A percentile compares a stretch with the other conserved stretches of the same genome.
These are phyloP conservation scores for Hymenoscyphus albidus DNA, from an alignment of 2,329 filamentous ascomycete genomes.

Conservation along the genomic window DNA sequence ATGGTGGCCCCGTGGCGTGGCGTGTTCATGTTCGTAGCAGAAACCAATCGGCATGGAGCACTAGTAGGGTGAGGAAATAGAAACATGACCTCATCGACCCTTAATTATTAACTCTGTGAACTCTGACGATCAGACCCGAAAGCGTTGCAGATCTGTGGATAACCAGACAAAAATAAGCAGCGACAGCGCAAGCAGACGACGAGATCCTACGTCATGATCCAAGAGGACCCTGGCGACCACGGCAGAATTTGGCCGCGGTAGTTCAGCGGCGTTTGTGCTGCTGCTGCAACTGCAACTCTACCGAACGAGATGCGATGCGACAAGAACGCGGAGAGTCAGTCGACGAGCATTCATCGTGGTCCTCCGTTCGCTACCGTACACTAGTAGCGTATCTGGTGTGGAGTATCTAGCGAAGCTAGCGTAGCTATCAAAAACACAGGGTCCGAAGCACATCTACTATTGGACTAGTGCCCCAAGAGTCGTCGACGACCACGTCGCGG, in stretches of 20 bases:
- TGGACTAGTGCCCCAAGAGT: not conserved
- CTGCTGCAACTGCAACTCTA: not conserved
- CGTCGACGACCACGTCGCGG: not conserved
- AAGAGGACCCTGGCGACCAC: not conserved
- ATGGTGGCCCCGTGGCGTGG: not conserved
- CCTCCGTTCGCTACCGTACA: not conserved
- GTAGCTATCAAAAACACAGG: not conserved
- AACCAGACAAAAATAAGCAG: not conserved
- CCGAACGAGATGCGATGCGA: too few species aligned
- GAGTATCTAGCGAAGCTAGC: too few species aligned
- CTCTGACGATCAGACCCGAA: constrained; percentile 6
- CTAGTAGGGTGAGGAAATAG: not conserved
- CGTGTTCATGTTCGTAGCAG: not conserved
- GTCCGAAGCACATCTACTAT: not conserved
- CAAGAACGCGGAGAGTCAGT: constrained; percentile 2
- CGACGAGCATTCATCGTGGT: not conserved
- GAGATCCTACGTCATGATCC: too few species aligned
- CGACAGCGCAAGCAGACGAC: not conserved
- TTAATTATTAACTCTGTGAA: not conserved
- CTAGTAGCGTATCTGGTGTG: not conserved
- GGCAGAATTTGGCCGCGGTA: constrained; percentile 1
- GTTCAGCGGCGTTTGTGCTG: not conserved
- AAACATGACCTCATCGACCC: constrained; percentile 9
- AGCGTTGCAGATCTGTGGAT: constrained; percentile 11
- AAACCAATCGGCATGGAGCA: not conserved